Percentiles rank a stretch among this genome's conserved stretches.
These are phyloP conservation scores for Murraya koenigii DNA, from an alignment of 345 rosid genomes.

Conservation along the genomic window DNA sequence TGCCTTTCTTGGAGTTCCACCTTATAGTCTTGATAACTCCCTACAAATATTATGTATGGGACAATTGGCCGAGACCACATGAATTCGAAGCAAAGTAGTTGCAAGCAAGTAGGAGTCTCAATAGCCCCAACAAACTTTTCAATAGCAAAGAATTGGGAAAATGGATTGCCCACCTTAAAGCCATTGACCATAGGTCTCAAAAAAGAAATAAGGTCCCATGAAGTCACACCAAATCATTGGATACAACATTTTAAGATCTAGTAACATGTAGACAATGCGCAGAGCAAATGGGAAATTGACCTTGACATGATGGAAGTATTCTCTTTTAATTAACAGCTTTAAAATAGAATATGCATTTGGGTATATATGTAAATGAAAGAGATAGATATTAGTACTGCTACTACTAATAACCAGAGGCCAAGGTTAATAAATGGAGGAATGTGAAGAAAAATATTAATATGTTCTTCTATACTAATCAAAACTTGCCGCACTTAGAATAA, in stretches of 20 bases:
- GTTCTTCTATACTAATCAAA: too few species aligned
- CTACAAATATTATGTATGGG: too few species aligned
- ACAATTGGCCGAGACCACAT: too few species aligned
- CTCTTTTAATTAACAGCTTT: constrained; percentile 77
- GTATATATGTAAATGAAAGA: constrained; percentile 66
- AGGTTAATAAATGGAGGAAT: constrained; percentile 63
- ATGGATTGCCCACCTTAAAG: constrained; percentile 92
- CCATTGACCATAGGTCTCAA: constrained; percentile 96
- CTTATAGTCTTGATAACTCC: too few species aligned
- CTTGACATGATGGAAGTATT: constrained; percentile 81
- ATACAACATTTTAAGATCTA: constrained; percentile 61
- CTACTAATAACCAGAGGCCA: constrained; percentile 60
- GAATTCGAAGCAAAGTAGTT: too few species aligned
- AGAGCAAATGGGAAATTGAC: constrained; percentile 94
- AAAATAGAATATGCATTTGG: constrained; percentile 84
- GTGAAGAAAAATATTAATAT: constrained; percentile 44
- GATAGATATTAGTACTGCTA: constrained; percentile 54
- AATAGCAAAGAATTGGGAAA: constrained; percentile 88
- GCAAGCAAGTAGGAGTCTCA: too few species aligned
- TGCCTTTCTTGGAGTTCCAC: too few species aligned
- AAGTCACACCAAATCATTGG: constrained; percentile 74
- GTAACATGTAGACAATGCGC: constrained; percentile 94
- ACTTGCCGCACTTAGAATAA: too few species aligned
- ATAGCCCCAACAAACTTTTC: constrained; percentile 98
- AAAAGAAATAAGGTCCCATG: constrained; percentile 79